Evolutionary conservation across 768 basidiomycete species (phyloP).

Genomic region (Xerocomellus dryophilus): DNA sequence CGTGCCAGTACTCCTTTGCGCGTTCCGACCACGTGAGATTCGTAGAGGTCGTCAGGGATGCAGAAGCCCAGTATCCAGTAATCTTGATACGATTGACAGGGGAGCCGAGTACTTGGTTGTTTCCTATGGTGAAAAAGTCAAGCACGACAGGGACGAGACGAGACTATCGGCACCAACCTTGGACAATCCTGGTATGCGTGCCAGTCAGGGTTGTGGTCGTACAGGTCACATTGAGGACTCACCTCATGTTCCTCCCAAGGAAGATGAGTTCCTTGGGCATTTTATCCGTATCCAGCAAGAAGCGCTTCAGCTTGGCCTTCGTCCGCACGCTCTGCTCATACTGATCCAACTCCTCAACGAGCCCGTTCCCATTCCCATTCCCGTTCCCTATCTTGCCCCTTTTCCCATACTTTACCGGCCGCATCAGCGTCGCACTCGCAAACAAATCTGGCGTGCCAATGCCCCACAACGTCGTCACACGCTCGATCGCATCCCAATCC

Average conservation of each 20-base stretch:
- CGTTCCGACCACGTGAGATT: slow-evolving; percentile 42
- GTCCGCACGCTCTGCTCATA: slow-evolving; percentile 68
- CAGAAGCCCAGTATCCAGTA: slow-evolving; percentile 78
- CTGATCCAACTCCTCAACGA: slow-evolving; percentile 43
- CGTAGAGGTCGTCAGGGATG: slow-evolving; percentile 50
- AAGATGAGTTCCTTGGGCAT: slow-evolving; percentile 79
- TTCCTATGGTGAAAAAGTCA: slow-evolving; percentile 39
- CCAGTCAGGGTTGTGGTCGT: neutral
- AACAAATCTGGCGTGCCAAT: slow-evolving; percentile 69
- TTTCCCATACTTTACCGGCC: slow-evolving; percentile 45
- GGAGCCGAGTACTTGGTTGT: slow-evolving; percentile 80
- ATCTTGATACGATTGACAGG: slow-evolving; percentile 91
- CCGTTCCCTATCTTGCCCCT: neutral
- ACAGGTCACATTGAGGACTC: slow-evolving; percentile 1
- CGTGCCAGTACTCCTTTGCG: slow-evolving; percentile 51
- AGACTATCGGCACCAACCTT: slow-evolving; percentile 24
- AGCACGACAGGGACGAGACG: neutral
- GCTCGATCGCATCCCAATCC: slow-evolving; percentile 51
- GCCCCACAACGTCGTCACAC: slow-evolving; percentile 60
- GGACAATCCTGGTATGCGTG: slow-evolving; percentile 32
- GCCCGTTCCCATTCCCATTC: slow-evolving; percentile 8
- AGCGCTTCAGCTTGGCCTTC: slow-evolving; percentile 64
- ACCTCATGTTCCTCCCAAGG: slow-evolving; percentile 75
- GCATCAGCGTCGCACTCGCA: slow-evolving; percentile 70
- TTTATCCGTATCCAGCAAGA: slow-evolving; percentile 69